Conservation (phyloP, 2,329 filamentous ascomycete genomes). For the Hypoxylon sp. region DNA sequence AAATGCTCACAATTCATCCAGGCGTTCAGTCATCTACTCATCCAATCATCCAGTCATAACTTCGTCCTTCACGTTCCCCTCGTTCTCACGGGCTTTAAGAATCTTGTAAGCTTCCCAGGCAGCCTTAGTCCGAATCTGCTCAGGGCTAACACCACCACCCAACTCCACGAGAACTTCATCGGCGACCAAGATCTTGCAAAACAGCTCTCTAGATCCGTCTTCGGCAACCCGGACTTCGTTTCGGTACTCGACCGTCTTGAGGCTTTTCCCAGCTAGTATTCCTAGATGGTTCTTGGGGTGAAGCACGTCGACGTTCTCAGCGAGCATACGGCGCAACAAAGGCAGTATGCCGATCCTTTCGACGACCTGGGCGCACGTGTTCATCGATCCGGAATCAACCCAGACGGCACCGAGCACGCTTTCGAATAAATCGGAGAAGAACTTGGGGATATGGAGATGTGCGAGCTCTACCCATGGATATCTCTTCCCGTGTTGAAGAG, state of each 20-base stretch:
- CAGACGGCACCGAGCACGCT: conserved; percentile 85
- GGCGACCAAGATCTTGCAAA: conserved; percentile 67
- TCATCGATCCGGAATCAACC: conserved; percentile 78
- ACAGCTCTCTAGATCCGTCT: conserved; percentile 43
- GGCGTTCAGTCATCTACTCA: conserved; percentile 15
- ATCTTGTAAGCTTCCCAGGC: conserved; percentile 64
- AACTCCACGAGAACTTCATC: conserved; percentile 63
- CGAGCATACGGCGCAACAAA: conserved; percentile 74
- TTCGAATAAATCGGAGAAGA: conserved; percentile 88
- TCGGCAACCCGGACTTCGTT: conserved; percentile 52
- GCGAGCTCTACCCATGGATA: conserved; percentile 86
- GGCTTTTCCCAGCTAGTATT: conserved; percentile 63
- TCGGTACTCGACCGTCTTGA: conserved; percentile 69
- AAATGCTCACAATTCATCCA: conserved; percentile 21
- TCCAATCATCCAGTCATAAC: conserved; percentile 1
- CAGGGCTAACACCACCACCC: conserved; percentile 61
- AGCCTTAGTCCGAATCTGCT: conserved; percentile 70
- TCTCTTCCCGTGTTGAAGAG: conserved; percentile 63
- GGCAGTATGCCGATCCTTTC: conserved; percentile 75
- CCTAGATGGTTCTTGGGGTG: conserved; percentile 80
- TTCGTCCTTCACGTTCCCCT: neutral
- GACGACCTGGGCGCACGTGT: conserved; percentile 72
- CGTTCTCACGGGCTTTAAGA: conserved; percentile 18
- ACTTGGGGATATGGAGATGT: conserved; percentile 78
- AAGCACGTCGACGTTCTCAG: conserved; percentile 68